Conservation (phyloP, 2,329 filamentous ascomycete species). For the Aspergillus transmontanensis region DNA sequence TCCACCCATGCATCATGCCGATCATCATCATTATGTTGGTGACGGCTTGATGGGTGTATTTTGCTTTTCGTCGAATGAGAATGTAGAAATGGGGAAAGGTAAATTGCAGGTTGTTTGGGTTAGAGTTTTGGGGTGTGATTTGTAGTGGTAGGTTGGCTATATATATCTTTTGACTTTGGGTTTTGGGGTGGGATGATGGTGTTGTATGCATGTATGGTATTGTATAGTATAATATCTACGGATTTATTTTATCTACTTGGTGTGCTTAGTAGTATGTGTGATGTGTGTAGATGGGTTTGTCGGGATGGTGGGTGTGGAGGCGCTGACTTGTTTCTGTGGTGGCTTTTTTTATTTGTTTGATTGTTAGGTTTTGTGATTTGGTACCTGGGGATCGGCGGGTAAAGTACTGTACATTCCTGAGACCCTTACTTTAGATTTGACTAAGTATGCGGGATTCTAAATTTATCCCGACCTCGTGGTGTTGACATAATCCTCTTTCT, state of each 20-base stretch:
- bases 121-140: too few relatives aligned
- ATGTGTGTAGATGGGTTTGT: too few relatives aligned
- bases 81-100: too few relatives aligned
- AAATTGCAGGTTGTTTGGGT: too few relatives aligned
- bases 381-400: background rate
- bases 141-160: background rate
- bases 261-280: too few relatives aligned
- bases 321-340: background rate
- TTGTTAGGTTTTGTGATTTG: too few relatives aligned
- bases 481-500: background rate
- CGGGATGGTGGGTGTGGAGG: too few relatives aligned
- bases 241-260: too few relatives aligned
- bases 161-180: background rate
- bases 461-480: background rate
- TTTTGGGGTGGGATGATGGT: too few relatives aligned
- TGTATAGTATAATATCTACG: too few relatives aligned
- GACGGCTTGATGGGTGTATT: background rate
- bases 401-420: background rate
- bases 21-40: background rate
- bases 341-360: too few relatives aligned
- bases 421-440: background rate
- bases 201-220: too few relatives aligned
- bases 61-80: background rate
- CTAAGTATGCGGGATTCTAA: slow-evolving; percentile 3
- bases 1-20: background rate